These are phyloP conservation scores for Pythium sukuiense DNA, from an alignment of 352 stramenopile species.

Conservation along the genomic window DNA sequence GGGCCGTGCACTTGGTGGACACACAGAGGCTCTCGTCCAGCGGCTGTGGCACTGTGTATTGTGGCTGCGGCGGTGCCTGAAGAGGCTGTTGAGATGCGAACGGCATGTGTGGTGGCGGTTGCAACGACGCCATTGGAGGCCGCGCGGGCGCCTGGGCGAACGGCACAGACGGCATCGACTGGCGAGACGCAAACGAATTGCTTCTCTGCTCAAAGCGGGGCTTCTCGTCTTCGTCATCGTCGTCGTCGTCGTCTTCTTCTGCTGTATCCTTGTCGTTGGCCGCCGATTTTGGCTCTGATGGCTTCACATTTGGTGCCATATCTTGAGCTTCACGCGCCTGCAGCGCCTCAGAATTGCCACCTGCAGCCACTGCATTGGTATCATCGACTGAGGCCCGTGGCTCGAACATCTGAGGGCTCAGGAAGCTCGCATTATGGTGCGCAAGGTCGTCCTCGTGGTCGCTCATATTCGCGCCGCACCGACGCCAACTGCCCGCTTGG, in stretches of 20 bases:
- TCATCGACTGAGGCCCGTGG: not conserved
- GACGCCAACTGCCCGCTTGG: not conserved
- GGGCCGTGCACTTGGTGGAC: conserved; percentile 59
- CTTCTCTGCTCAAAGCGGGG: conserved; percentile 8
- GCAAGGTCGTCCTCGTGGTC: conserved; percentile 24
- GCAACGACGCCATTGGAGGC: not conserved
- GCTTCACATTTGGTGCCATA: not conserved
- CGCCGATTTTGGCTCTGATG: not conserved
- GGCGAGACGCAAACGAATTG: conserved; percentile 11
- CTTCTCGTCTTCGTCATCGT: conserved; percentile 29
- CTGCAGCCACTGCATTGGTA: not conserved
- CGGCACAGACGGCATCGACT: not conserved
- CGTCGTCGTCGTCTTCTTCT: conserved; percentile 18
- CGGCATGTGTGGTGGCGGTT: not conserved
- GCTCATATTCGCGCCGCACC: conserved; percentile 1
- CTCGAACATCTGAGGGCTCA: conserved; percentile 20
- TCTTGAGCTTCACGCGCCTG: not conserved
- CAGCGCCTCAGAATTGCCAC: not conserved
- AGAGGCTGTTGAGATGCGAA: conserved; percentile 1
- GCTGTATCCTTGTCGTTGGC: not conserved
- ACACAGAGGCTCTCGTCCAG: conserved; percentile 59
- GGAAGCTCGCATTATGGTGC: conserved; percentile 24
- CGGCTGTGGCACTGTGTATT: conserved; percentile 6
- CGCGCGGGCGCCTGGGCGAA: not conserved
- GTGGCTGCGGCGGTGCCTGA: not conserved